A percentile compares a stretch with the other conserved stretches of the same genome.
Conservation (phyloP, 495 filamentous ascomycete species). For the Beverwykella pulmonaria region DNA sequence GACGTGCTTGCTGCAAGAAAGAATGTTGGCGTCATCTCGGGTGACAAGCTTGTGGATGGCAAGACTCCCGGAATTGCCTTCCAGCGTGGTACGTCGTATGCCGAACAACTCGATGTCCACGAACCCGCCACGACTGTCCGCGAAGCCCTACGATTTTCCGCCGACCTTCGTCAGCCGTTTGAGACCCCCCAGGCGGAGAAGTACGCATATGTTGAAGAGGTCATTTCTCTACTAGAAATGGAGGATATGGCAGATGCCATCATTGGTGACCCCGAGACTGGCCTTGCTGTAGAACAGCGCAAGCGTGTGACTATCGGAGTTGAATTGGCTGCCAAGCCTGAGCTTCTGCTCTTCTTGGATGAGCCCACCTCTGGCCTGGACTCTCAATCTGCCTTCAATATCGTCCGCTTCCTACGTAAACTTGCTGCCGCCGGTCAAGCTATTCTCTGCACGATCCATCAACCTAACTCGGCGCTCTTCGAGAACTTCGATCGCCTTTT, state of each 20-base stretch:
- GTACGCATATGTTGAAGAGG: constrained; percentile 79
- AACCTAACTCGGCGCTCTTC: constrained; percentile 83
- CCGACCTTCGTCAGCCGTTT: constrained; percentile 75
- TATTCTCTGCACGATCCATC: constrained; percentile 90
- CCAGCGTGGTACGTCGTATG: constrained; percentile 79
- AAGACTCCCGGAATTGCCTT: constrained; percentile 66
- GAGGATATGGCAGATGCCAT: constrained; percentile 82
- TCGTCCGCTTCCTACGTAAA: constrained; percentile 84
- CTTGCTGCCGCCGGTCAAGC: constrained; percentile 81
- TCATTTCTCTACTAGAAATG: constrained; percentile 80
- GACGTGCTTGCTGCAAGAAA: constrained; percentile 77
- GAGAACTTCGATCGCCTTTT: constrained; percentile 75
- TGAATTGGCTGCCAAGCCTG: constrained; percentile 81
- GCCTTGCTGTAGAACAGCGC: constrained; percentile 87
- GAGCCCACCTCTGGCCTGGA: constrained; percentile 91
- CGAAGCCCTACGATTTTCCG: constrained; percentile 83
- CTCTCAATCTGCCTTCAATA: constrained; percentile 82
- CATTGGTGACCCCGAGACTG: constrained; percentile 73
- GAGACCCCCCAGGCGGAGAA: constrained; percentile 71
- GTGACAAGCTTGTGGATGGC: constrained; percentile 77
- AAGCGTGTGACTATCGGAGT: constrained; percentile 92
- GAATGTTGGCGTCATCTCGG: constrained; percentile 75
- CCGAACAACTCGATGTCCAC: constrained; percentile 82
- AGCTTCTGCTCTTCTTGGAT: constrained; percentile 84
- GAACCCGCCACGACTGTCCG: constrained; percentile 75